Conservation (phyloP, 2,329 filamentous ascomycete species). For the Verticillium zaregamsianum region DNA sequence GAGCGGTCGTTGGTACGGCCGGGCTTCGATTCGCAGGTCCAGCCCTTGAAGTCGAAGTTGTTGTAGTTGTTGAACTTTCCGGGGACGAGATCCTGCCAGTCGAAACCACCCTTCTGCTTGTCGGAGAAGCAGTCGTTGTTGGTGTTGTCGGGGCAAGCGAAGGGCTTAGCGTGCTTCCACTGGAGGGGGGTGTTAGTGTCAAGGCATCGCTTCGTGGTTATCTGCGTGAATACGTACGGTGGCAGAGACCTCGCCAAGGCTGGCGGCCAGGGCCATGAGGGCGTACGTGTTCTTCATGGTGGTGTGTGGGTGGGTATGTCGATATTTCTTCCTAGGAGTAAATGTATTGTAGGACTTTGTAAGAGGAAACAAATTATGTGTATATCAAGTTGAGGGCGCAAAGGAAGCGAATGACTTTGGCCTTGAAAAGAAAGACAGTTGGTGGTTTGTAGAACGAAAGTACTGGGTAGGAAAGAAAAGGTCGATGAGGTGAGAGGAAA, state of each 20-base stretch:
- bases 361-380: constrained; percentile 3
- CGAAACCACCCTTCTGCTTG: constrained; percentile 66
- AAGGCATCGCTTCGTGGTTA: not conserved
- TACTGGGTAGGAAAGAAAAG: constrained; percentile 16
- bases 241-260: constrained; percentile 45
- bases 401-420: constrained; percentile 58
- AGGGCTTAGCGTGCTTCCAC: constrained; percentile 38
- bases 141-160: constrained; percentile 65
- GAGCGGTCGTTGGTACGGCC: constrained; percentile 51
- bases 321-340: constrained; percentile 1
- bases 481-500: constrained; percentile 13
- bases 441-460: constrained; percentile 22
- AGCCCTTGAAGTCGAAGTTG: constrained; percentile 71
- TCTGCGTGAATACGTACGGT: constrained; percentile 28
- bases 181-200: not conserved
- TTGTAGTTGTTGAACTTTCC: constrained; percentile 64
- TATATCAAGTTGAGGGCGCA: constrained; percentile 18
- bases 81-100: constrained; percentile 60
- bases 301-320: constrained; percentile 8
- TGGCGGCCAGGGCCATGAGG: constrained; percentile 46
- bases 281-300: constrained; percentile 49
- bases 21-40: constrained; percentile 59
- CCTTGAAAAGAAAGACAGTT: constrained; percentile 29
- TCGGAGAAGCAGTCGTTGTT: constrained; percentile 68
- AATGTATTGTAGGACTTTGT: not conserved